These are phyloP conservation scores for Cyclotella cryptica DNA, from an alignment of 108 stramenopile species.

Conservation along the genomic window DNA sequence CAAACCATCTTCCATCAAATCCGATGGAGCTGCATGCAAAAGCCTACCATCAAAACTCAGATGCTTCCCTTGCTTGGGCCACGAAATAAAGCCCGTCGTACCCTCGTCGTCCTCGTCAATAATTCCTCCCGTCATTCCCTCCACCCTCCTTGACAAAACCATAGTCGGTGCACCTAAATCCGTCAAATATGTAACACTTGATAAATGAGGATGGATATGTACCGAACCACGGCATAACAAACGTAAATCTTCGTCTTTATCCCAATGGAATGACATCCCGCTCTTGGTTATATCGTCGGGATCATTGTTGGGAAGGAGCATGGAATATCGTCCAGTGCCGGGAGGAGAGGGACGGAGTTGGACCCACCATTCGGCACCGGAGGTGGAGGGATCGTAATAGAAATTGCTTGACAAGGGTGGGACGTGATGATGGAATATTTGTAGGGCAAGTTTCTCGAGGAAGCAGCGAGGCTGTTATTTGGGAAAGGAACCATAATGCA, in stretches of 20 bases:
- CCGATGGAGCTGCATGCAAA: conserved; percentile 78
- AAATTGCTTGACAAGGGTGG: conserved; percentile 21
- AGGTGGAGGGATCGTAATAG: conserved; percentile 45
- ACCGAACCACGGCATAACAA: conserved; percentile 67
- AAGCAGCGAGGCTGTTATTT: conserved; percentile 57
- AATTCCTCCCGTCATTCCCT: conserved; percentile 68
- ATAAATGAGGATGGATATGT: conserved; percentile 83
- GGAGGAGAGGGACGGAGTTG: conserved; percentile 80
- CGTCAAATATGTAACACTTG: conserved; percentile 86
- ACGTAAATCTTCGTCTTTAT: conserved; percentile 89
- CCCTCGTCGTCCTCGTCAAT: conserved; percentile 29
- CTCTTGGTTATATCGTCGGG: conserved; percentile 29
- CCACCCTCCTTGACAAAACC: conserved; percentile 60
- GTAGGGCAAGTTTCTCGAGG: conserved; percentile 73
- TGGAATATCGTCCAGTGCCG: conserved; percentile 41
- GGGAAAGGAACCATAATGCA: background rate
- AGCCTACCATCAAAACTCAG: conserved; percentile 82
- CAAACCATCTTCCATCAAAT: conserved; percentile 62
- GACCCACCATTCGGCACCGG: conserved; percentile 90
- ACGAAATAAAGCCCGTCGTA: conserved; percentile 60
- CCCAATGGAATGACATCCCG: conserved; percentile 88
- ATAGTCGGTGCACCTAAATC: conserved; percentile 76
- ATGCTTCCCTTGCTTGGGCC: conserved; percentile 81
- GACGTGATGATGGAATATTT: conserved; percentile 80
- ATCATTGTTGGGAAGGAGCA: conserved; percentile 38